Evolutionary conservation across 2,329 filamentous ascomycete genomes (phyloP), one percentile per base, ranked within the genome.

Genomic region (Pseudogymnoascus sp.): DNA sequence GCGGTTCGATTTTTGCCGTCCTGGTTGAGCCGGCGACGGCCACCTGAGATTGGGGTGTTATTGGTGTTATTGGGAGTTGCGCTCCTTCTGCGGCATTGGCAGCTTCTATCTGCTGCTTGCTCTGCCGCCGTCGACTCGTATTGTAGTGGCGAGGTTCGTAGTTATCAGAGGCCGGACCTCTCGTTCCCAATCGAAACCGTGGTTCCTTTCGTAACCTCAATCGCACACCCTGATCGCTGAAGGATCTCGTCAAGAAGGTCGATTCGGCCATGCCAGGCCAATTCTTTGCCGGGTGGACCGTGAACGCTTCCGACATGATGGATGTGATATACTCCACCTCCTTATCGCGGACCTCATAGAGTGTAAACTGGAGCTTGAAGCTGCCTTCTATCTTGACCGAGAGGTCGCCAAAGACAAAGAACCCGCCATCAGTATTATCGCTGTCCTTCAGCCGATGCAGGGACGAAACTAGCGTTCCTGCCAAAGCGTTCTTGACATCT

Each of bases 331-430:
- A 67, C 11, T 67, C 63, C 7, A 65, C 60, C 42, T 76, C 72
- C 67, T 74, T 75, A 60, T 73, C 71, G 65, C 75, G 80, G 76
- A 90, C 84, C 73, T 93, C 89, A 74, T 88, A 93, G 13, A 96
- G 80, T 59, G 84, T 88, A 72, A 96, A 96, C 63, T 86, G 83
- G 40, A 96, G 80, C 37, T 87, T 82, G 72, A 87, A 93, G 19
- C 79, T 80, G 31, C 92, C 92, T 69, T 89, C 84, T 23, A 86
- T 79, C 72, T 88, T 88, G 65, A 93, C 86, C 0, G 90, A 95
- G 21, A 96, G 79, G 74, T 96, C 91, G 4, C 89, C 89, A 75
- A 96, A 96, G n/a, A 96, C 88, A 71, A 96, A 96, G 76, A 92
- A 96, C 0, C 88, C 91, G 10, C 89, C 89, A 74, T 95, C 90